Evolutionary conservation across 2,329 filamentous ascomycete genomes (phyloP).

Genomic region (Rhynchosporium agropyri): DNA sequence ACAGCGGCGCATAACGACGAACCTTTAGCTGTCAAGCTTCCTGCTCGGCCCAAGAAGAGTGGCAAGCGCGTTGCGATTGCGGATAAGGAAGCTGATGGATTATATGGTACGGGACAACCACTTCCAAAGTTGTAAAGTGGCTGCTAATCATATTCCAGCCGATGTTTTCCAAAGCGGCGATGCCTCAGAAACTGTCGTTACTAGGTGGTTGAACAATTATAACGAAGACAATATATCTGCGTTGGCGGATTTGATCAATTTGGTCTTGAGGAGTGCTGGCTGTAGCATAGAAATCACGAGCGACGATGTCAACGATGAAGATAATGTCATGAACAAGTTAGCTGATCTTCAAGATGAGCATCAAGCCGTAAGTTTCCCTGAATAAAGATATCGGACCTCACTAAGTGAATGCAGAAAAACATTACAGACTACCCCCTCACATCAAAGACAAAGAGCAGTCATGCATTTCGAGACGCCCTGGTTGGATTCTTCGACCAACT

Average conservation of each 20-base stretch:
- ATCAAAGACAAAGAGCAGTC: slow-evolving; percentile 74
- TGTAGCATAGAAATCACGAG: slow-evolving; percentile 77
- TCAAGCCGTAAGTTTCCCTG: slow-evolving; percentile 62
- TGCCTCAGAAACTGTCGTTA: slow-evolving; percentile 57
- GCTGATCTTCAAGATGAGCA: slow-evolving; percentile 87
- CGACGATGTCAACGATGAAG: slow-evolving; percentile 86
- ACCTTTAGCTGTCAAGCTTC: slow-evolving; percentile 51
- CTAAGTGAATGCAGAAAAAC: slow-evolving; percentile 55
- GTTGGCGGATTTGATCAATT: slow-evolving; percentile 66
- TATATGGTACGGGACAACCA: slow-evolving; percentile 37
- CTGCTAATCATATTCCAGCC: slow-evolving; percentile 48
- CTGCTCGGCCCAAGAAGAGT: slow-evolving; percentile 39
- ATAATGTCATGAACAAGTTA: slow-evolving; percentile 79
- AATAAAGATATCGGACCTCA: background rate
- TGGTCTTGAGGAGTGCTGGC: slow-evolving; percentile 71
- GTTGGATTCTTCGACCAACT: slow-evolving; percentile 78
- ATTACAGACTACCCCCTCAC: slow-evolving; percentile 92
- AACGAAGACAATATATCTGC: slow-evolving; percentile 56
- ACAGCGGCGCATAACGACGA: slow-evolving; percentile 55
- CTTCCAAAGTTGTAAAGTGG: background rate
- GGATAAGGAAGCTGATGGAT: slow-evolving; percentile 38
- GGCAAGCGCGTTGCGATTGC: slow-evolving; percentile 50
- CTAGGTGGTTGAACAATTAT: slow-evolving; percentile 63
- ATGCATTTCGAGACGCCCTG: slow-evolving; percentile 76
- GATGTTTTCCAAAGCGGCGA: slow-evolving; percentile 66